Conservation (phyloP, 192 early-diverging fungal genomes). For the Pilaira anomala region DNA sequence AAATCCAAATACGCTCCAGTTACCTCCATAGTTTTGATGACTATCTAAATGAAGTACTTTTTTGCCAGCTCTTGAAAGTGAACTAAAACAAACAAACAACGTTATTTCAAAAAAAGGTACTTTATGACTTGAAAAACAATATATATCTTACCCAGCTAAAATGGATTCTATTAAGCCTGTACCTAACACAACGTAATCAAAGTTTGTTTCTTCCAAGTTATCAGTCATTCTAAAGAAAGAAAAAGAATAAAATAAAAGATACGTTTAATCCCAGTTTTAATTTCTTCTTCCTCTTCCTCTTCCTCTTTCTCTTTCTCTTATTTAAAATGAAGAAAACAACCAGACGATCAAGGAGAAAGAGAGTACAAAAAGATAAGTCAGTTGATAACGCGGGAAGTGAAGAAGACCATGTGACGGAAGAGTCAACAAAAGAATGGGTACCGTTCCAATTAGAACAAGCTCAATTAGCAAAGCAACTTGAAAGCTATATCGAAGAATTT, state of each 20-base stretch:
- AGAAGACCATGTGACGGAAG: no score
- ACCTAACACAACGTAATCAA: conserved; percentile 82
- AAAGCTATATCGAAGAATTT: conserved; percentile 20
- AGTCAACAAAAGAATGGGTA: no score
- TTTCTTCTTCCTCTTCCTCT: no score
- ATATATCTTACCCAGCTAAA: conserved; percentile 60
- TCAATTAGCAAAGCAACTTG: background rate
- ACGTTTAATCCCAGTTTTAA: no score
- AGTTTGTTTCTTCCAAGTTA: conserved; percentile 44
- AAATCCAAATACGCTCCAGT: conserved; percentile 55
- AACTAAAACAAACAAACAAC: background rate
- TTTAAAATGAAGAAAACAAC: no score
- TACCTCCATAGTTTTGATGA: conserved; percentile 78
- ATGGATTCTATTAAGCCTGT: conserved; percentile 83
- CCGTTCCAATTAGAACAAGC: conserved; percentile 7
- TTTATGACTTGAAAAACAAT: no score
- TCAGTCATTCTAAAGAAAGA: no score
- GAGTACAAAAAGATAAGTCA: no score
- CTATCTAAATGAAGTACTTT: conserved; percentile 80
- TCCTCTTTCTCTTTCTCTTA: no score
- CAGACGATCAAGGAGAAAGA: no score
- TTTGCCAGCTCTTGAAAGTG: conserved; percentile 60
- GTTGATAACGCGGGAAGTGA: no score
- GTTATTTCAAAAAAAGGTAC: background rate
- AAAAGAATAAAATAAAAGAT: no score